Evolutionary conservation across 2,329 filamentous ascomycete genomes (phyloP).

Genomic region (Trichoderma asperellum): DNA sequence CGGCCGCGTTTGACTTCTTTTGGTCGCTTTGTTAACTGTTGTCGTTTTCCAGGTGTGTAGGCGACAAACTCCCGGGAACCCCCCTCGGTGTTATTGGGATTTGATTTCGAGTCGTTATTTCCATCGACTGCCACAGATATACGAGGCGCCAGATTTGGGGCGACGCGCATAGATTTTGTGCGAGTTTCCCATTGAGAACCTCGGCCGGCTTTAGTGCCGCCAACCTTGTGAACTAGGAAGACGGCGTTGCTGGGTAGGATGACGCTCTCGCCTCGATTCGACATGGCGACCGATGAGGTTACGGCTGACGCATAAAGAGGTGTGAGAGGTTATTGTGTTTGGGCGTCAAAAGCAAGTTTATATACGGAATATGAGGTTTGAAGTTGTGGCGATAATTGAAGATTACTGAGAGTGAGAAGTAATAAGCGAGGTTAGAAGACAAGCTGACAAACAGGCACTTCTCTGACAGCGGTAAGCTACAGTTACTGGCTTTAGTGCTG

Average conservation of each 20-base stretch:
- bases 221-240: slow-evolving; percentile 24
- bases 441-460: slow-evolving; percentile 4
- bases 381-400: background rate
- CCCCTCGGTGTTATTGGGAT: background rate
- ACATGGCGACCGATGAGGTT: slow-evolving; percentile 1
- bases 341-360: background rate
- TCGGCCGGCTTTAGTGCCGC: slow-evolving; percentile 10
- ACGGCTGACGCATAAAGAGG: background rate
- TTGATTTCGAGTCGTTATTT: background rate
- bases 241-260: slow-evolving; percentile 23
- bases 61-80: slow-evolving; percentile 11
- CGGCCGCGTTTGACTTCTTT: background rate
- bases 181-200: slow-evolving; percentile 20
- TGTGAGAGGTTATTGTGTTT: background rate
- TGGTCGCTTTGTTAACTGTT: background rate
- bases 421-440: background rate
- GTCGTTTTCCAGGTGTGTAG: slow-evolving; percentile 10
- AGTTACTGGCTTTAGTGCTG: slow-evolving; percentile 7
- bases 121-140: background rate
- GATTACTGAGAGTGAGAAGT: background rate
- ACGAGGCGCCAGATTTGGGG: background rate
- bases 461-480: slow-evolving; percentile 6
- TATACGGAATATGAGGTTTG: background rate
- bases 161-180: slow-evolving; percentile 15
- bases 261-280: slow-evolving; percentile 19